phyloP scores from a whole-genome alignment of 208 protist species.

The Vickermania spadyakhi region DNA sequence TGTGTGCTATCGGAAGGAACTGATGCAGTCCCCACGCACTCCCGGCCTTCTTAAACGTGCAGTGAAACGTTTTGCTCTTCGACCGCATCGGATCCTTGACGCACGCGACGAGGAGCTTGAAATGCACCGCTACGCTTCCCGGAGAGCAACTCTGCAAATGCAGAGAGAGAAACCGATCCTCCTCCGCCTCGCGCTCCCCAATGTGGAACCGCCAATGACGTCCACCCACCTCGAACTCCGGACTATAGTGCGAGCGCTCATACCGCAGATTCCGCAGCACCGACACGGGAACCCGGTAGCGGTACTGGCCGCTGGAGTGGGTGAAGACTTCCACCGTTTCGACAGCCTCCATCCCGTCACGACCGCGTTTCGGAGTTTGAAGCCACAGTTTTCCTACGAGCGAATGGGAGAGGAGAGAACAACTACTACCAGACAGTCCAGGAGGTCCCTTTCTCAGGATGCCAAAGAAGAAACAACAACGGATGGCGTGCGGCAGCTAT shows the following conservation, averaged over 20 bases:
- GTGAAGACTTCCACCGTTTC: conserved; percentile 63
- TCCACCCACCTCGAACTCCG: conserved; percentile 67
- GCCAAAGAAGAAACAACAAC: no score
- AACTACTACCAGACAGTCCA: no score
- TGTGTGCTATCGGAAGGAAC: conserved; percentile 52
- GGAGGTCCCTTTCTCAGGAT: no score
- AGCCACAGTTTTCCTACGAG: no score
- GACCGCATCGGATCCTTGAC: conserved; percentile 48
- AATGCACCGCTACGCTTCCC: conserved; percentile 39
- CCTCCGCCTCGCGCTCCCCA: conserved; percentile 40
- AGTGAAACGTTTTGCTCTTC: conserved; percentile 76
- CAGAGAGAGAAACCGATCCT: conserved; percentile 56
- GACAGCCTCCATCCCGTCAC: conserved; percentile 44
- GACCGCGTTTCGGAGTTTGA: no score
- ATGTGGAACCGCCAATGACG: conserved; percentile 80
- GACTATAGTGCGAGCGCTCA: conserved; percentile 61
- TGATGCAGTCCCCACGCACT: conserved; percentile 85
- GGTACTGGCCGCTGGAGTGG: conserved; percentile 47
- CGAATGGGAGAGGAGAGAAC: no score
- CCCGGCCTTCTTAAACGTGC: conserved; percentile 70
- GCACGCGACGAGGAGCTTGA: conserved; percentile 61
- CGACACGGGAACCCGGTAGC: conserved; percentile 70
- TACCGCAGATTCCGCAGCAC: conserved; percentile 49
- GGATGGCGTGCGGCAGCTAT: no score
- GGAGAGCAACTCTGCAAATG: conserved; percentile 77